A percentile compares a stretch with the other conserved stretches of the same genome.
Conservation (phyloP, 306 rosid species). For the Senna tora region DNA sequence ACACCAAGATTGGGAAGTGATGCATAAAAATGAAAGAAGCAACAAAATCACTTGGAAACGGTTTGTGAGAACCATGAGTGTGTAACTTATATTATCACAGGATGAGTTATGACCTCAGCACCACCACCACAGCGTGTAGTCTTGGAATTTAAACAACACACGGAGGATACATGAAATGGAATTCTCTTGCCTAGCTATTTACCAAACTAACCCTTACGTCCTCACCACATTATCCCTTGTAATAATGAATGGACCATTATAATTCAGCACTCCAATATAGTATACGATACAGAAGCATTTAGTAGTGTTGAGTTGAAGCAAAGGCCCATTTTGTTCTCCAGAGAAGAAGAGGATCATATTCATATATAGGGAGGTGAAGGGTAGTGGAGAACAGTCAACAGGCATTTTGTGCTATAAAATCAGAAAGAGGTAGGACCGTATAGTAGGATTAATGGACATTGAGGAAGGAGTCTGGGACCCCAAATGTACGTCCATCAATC, state of each 20-base stretch:
- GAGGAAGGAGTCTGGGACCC: constrained; percentile 44
- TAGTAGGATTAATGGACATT: too few species aligned
- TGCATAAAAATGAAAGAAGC: constrained; percentile 32
- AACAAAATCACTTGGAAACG: constrained; percentile 34
- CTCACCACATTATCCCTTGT: background rate
- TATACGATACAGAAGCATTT: background rate
- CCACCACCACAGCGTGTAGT: too few species aligned
- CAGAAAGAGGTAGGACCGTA: constrained; percentile 22
- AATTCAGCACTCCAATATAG: background rate
- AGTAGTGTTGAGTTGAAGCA: too few species aligned
- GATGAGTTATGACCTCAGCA: too few species aligned
- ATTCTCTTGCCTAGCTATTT: background rate
- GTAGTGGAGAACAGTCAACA: constrained; percentile 31
- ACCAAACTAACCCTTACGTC: constrained; percentile 28
- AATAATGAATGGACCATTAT: background rate
- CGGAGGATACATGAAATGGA: background rate
- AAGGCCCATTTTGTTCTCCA: too few species aligned
- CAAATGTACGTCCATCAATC: constrained; percentile 18
- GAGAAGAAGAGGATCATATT: too few species aligned
- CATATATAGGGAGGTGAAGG: background rate
- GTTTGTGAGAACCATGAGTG: constrained; percentile 48
- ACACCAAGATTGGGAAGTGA: constrained; percentile 20
- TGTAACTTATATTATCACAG: background rate
- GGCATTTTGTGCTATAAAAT: constrained; percentile 26
- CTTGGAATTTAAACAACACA: too few species aligned